Evolutionary conservation across 805 yeast genomes (phyloP).

Genomic region (Candida nonsorbophila): DNA sequence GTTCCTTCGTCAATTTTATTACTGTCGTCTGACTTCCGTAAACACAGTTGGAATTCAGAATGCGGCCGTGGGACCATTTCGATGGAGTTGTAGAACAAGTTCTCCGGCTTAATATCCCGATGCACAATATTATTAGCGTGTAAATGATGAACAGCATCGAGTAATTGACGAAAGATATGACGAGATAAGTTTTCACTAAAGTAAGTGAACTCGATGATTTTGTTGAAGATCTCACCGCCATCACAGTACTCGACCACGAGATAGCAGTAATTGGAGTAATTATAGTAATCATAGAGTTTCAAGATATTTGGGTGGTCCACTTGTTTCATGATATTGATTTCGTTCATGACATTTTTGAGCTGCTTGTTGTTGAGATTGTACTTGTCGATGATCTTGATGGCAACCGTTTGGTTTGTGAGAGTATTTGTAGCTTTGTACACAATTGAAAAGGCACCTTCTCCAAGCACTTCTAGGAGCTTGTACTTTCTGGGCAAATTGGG

Average conservation of each 20-base stretch:
- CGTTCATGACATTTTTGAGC: constrained; percentile 57
- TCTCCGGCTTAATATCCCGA: constrained; percentile 80
- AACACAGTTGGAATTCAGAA: constrained; percentile 17
- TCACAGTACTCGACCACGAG: constrained; percentile 61
- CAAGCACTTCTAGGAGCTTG: constrained; percentile 35
- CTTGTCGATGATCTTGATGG: constrained; percentile 73
- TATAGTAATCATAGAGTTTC: constrained; percentile 48
- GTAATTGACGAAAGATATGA: constrained; percentile 69
- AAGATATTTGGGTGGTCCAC: constrained; percentile 59
- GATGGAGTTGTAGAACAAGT: constrained; percentile 58
- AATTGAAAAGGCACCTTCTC: constrained; percentile 88
- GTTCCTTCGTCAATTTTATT: constrained; percentile 59
- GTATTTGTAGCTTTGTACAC: constrained; percentile 61
- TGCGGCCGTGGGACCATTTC: constrained; percentile 37
- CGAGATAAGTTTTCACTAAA: constrained; percentile 68
- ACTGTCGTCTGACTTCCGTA: constrained; percentile 53
- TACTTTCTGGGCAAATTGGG: constrained; percentile 21
- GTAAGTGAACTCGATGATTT: constrained; percentile 72
- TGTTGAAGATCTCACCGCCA: constrained; percentile 81
- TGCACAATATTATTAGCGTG: constrained; percentile 69
- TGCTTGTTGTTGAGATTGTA: constrained; percentile 46
- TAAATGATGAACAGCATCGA: constrained; percentile 61
- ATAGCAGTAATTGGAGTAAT: constrained; percentile 51
- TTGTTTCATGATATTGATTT: constrained; percentile 67
- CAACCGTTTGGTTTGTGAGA: constrained; percentile 44